These are phyloP conservation scores for Echinosophora koreensis DNA, from an alignment of 306 rosid species.

Conservation along the genomic window DNA sequence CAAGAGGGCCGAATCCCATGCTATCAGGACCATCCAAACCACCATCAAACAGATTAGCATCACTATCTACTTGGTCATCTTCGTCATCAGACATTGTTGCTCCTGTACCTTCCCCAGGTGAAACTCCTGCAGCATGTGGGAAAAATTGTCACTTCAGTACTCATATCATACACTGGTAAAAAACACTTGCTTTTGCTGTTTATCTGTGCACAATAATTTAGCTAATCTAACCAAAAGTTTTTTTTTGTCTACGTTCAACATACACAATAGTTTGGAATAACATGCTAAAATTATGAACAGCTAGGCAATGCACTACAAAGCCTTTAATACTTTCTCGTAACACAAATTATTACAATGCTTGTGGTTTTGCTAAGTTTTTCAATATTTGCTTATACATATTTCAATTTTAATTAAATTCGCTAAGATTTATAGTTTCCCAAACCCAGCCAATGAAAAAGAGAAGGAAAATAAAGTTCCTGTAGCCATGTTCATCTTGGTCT, in stretches of 20 bases:
- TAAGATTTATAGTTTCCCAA: slow-evolving; percentile 28
- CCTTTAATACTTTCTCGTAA: slow-evolving; percentile 9
- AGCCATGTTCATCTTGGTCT: slow-evolving; percentile 35
- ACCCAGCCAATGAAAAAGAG: slow-evolving; percentile 4
- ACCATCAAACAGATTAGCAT: slow-evolving; percentile 83
- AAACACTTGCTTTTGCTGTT: too few relatives aligned
- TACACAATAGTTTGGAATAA: slow-evolving; percentile 20
- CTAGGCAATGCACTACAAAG: slow-evolving; percentile 27
- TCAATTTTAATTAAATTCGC: slow-evolving; percentile 23
- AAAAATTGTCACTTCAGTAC: slow-evolving; percentile 24
- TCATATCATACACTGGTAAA: too few relatives aligned
- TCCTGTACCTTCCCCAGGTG: slow-evolving; percentile 98
- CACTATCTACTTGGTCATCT: slow-evolving; percentile 89
- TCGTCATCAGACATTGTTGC: slow-evolving; percentile 99
- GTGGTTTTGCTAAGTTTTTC: slow-evolving; percentile 9
- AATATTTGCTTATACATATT: background rate
- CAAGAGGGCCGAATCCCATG: slow-evolving; percentile 98
- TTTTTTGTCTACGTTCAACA: slow-evolving; percentile 16
- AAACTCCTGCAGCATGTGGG: slow-evolving; percentile 67
- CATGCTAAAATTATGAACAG: slow-evolving; percentile 36
- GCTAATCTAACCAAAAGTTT: slow-evolving; percentile 16
- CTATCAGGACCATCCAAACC: slow-evolving; percentile 78
- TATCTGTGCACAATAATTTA: slow-evolving; percentile 24
- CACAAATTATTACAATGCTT: slow-evolving; percentile 11
- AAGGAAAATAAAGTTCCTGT: background rate